Conservation (phyloP, 805 yeast species). For the Brettanomyces custersianus region DNA sequence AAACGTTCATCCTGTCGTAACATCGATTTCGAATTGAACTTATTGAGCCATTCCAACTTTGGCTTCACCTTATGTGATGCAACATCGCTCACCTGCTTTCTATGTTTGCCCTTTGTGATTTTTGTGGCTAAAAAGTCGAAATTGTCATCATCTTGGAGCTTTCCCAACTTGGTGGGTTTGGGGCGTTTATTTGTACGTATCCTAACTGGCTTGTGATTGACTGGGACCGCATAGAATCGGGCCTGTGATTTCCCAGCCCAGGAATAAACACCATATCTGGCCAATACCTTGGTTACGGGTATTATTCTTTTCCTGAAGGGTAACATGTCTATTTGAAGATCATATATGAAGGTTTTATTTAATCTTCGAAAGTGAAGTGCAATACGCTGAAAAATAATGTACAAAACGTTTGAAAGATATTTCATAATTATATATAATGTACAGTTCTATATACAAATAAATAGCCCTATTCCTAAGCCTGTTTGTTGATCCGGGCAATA, state of each 20-base stretch:
- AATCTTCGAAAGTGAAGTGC: no score
- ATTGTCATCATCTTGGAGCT: slow-evolving; percentile 17
- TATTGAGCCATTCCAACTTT: slow-evolving; percentile 2
- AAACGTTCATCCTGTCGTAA: slow-evolving; percentile 5
- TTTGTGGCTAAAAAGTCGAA: slow-evolving; percentile 7
- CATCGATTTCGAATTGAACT: background rate
- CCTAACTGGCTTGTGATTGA: background rate
- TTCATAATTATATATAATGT: no score
- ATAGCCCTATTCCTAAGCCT: no score
- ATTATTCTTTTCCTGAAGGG: no score
- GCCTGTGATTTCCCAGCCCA: no score
- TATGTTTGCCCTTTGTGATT: background rate
- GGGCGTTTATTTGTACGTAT: background rate
- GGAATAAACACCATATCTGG: no score
- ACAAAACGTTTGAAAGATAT: no score
- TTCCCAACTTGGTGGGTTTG: slow-evolving; percentile 9
- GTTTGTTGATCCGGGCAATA: slow-evolving; percentile 49
- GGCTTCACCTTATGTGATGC: slow-evolving; percentile 1
- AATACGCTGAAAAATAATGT: no score
- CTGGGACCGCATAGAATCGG: background rate
- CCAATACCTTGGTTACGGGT: no score
- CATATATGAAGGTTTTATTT: no score
- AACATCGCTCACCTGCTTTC: background rate
- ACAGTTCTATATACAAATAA: no score
- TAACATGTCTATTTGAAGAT: no score